A percentile compares a stretch with the other conserved stretches of the same genome.
These are phyloP conservation scores for Alternaria tenuissima DNA, from an alignment of 2,329 filamentous ascomycete species.

Conservation along the genomic window DNA sequence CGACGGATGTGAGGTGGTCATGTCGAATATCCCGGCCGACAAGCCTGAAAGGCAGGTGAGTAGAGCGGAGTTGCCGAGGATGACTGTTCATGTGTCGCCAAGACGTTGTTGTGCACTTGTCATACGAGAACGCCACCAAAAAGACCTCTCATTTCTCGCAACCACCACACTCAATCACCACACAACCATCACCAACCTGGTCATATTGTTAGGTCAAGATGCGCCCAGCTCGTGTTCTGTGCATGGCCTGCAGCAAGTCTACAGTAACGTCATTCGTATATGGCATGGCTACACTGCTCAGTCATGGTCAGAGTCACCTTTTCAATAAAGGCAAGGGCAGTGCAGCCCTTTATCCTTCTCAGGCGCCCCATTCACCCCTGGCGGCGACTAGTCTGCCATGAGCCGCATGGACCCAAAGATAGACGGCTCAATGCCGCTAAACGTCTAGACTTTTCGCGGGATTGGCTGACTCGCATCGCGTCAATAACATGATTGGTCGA, in stretches of 20 bases:
- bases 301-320: constrained; percentile 11
- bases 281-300: background rate
- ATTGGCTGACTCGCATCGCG: constrained; percentile 15
- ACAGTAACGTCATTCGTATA: background rate
- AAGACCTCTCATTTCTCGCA: constrained; percentile 2
- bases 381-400: constrained; percentile 12
- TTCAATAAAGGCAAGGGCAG: constrained; percentile 20
- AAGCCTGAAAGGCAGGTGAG: background rate
- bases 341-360: constrained; percentile 19
- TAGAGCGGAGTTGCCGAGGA: constrained; percentile 2
- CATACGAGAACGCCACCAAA: constrained; percentile 17
- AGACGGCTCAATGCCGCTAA: constrained; percentile 28
- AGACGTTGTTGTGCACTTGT: constrained; percentile 15
- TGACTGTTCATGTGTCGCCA: constrained; percentile 13
- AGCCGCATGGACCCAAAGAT: constrained; percentile 26
- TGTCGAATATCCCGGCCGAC: background rate
- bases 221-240: background rate
- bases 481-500: constrained; percentile 21
- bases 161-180: background rate
- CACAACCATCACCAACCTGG: background rate
- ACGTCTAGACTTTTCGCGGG: constrained; percentile 17
- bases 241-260: background rate
- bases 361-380: constrained; percentile 25
- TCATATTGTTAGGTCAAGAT: background rate
- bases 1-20: background rate